A percentile compares a stretch with the other conserved stretches of the same genome.
These are phyloP conservation scores for Chlorociboria aeruginascens DNA, from an alignment of 495 filamentous ascomycete genomes.

Conservation along the genomic window DNA sequence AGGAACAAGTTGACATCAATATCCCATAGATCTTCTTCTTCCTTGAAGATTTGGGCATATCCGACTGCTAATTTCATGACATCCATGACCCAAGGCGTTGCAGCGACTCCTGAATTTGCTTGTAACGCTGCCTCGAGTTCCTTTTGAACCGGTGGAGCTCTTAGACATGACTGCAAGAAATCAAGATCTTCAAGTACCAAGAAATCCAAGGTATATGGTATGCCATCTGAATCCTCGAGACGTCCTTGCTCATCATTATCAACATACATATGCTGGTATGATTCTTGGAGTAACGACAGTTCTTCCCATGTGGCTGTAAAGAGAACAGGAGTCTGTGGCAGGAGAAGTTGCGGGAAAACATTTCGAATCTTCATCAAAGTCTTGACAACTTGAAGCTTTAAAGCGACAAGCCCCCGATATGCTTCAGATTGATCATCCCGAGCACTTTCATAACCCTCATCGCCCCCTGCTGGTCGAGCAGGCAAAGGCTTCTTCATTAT, in stretches of 20 bases:
- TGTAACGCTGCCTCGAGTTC: constrained; percentile 65
- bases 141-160: constrained; percentile 71
- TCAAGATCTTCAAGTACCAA: constrained; percentile 87
- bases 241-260: constrained; percentile 73
- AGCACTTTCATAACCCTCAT: constrained; percentile 20
- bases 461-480: constrained; percentile 25
- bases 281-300: constrained; percentile 51
- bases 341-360: constrained; percentile 71
- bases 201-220: constrained; percentile 94
- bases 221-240: constrained; percentile 76
- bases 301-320: constrained; percentile 85
- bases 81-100: constrained; percentile 65
- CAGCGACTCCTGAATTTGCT: constrained; percentile 39
- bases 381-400: constrained; percentile 88
- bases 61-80: constrained; percentile 70
- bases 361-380: constrained; percentile 80
- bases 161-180: constrained; percentile 76
- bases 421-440: constrained; percentile 27
- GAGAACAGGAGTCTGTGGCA: constrained; percentile 61
- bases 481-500: constrained; percentile 63
- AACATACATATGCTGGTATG: constrained; percentile 75
- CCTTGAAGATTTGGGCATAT: constrained; percentile 83
- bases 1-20: constrained; percentile 92
- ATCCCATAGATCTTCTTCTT: constrained; percentile 93
- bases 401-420: constrained; percentile 67